Evolutionary conservation across 2,329 filamentous ascomycete genomes (phyloP).

Genomic region (Hypoxylon sp.): DNA sequence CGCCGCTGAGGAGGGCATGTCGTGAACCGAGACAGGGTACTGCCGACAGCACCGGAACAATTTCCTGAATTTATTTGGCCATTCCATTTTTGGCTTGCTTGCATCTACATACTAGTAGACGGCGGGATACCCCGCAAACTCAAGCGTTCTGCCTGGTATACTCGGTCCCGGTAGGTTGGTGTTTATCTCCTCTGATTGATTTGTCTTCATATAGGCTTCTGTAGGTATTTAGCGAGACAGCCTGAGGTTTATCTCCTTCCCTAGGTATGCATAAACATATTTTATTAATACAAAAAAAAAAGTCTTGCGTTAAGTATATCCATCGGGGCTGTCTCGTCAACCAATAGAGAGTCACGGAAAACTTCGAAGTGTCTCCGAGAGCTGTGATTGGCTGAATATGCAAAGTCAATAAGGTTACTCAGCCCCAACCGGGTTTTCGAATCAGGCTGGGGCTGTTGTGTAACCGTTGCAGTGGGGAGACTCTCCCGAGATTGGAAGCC

Average conservation of each 20-base stretch:
- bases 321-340: neutral
- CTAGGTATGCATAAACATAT: constrained; percentile 1
- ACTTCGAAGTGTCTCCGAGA: constrained; percentile 5
- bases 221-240: neutral
- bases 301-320: too few species aligned
- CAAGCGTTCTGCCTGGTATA: neutral
- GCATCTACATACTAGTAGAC: neutral
- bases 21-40: neutral
- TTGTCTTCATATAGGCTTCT: neutral
- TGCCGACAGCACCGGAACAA: constrained; percentile 1
- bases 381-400: constrained; percentile 18
- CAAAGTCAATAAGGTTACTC: constrained; percentile 5
- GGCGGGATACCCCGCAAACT: constrained; percentile 8
- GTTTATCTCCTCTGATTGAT: neutral
- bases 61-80: neutral
- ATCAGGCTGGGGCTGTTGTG: constrained; percentile 9
- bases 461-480: constrained; percentile 16
- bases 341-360: constrained; percentile 7
- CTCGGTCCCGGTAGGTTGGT: constrained; percentile 11
- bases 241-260: constrained; percentile 1
- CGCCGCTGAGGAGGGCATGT: neutral
- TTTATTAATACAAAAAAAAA: too few species aligned
- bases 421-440: constrained; percentile 1
- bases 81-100: neutral
- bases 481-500: constrained; percentile 9